Evolutionary conservation across 2,329 filamentous ascomycete species (phyloP).

Genomic region (Fusarium piperis): DNA sequence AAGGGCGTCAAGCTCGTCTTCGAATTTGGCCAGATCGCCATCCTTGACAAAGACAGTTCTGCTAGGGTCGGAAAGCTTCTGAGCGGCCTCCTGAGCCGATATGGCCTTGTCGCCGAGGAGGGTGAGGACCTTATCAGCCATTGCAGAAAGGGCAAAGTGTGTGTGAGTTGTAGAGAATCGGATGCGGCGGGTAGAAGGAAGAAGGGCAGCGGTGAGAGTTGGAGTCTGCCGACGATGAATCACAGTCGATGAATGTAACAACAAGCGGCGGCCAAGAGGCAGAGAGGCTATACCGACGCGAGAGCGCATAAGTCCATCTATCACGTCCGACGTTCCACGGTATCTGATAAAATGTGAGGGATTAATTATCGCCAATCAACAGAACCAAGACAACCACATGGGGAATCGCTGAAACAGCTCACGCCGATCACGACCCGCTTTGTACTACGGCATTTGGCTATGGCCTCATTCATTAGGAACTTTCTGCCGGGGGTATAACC

Average conservation of each 20-base stretch:
- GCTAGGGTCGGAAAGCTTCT: slow-evolving; percentile 11
- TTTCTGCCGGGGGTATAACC: slow-evolving; percentile 21
- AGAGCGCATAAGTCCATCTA: background rate
- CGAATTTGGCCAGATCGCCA: slow-evolving; percentile 15
- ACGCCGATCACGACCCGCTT: slow-evolving; percentile 32
- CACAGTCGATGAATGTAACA: background rate
- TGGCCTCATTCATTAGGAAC: slow-evolving; percentile 7
- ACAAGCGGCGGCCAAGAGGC: background rate
- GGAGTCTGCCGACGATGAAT: background rate
- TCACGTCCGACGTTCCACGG: slow-evolving; percentile 1
- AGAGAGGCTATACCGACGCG: background rate
- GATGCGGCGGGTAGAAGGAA: background rate
- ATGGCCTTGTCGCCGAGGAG: slow-evolving; percentile 11
- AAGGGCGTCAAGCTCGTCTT: slow-evolving; percentile 18
- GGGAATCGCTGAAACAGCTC: slow-evolving; percentile 20
- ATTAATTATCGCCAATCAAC: slow-evolving; percentile 27
- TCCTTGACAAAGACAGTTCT: slow-evolving; percentile 17
- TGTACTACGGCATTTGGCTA: background rate
- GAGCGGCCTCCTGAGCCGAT: slow-evolving; percentile 18
- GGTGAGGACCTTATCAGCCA: slow-evolving; percentile 13
- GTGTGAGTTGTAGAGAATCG: background rate
- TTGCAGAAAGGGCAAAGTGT: background rate
- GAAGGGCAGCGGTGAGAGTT: background rate
- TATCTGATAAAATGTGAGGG: slow-evolving; percentile 4
- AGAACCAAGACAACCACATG: slow-evolving; percentile 32